Conservation (phyloP, 1,284 basidiomycete genomes). For the Trametes pubescens region DNA sequence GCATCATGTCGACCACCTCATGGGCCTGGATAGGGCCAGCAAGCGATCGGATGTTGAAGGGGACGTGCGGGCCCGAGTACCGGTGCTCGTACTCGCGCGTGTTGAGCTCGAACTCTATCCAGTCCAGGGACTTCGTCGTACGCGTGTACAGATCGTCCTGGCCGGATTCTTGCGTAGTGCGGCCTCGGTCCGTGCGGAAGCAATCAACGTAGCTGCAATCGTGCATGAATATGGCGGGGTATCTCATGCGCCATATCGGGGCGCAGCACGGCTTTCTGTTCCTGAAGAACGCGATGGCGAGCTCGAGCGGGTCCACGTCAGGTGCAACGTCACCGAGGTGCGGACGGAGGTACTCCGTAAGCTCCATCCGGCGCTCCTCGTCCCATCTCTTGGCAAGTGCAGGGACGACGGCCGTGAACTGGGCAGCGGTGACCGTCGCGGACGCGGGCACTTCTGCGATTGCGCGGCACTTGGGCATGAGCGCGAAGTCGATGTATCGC, state of each 20-base stretch:
- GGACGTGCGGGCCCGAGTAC: not conserved
- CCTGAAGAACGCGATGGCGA: not conserved
- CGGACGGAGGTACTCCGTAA: not conserved
- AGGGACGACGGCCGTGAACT: not conserved
- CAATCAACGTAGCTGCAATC: not conserved
- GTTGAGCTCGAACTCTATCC: too few species aligned
- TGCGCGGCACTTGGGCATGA: constrained; percentile 4
- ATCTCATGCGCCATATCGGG: not conserved
- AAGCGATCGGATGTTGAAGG: not conserved
- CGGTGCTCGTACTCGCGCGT: too few species aligned
- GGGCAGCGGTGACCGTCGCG: constrained; percentile 1
- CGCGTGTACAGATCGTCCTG: not conserved
- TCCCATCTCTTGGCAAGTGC: not conserved
- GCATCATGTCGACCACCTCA: not conserved
- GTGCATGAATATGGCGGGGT: not conserved
- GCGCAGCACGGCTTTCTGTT: not conserved
- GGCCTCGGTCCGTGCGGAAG: too few species aligned
- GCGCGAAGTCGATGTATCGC: constrained; percentile 15
- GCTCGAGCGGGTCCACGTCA: not conserved
- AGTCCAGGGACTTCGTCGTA: not conserved
- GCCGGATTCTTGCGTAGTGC: not conserved
- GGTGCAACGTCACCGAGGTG: not conserved
- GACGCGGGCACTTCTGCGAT: constrained; percentile 8
- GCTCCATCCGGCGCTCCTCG: not conserved
- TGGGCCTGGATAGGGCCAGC: not conserved